Evolutionary conservation across 1,284 basidiomycete species (phyloP), one percentile per base, ranked within the genome.

Genomic region (Boletellus dicymbophilus): DNA sequence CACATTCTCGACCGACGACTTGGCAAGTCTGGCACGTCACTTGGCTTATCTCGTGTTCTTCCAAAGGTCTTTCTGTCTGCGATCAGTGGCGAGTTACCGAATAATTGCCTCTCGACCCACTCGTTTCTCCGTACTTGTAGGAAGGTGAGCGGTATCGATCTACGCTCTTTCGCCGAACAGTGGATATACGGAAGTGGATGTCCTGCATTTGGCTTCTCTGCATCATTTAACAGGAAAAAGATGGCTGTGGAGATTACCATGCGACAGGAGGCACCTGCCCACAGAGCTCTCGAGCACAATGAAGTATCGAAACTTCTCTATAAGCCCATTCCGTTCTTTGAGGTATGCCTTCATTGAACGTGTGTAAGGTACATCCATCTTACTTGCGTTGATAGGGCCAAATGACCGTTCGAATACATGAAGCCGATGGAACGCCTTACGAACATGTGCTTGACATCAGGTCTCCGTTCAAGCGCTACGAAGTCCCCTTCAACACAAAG

Each of bases 401-500:
- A 75, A 93, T 99, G 89, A 98, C 97, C 16, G 91, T 99, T 46
- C 92, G 97, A 18, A 98, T 99, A 50, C 95, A 99, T 67, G 97
- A 99, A 76, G 95, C 95, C 1, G 97, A 99, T 66, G 97, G 97
- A 2, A 98, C 97, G 34, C 96, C 97, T 0, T 99, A 99, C 65
- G 97, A 99, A 69, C 97, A 99, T 66, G 93, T 99, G 20, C 79
- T 99, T 36, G 95, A 98, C 66, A 91, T 99, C 52, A 87, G 91
- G 36, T 83, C 82, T 20, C 72, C 84, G 2, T 90, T 90, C 72
- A 98, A 97, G 68, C 86, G 90, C 13, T 98, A 93, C 66, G 94
- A 97, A 63, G 94, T 99, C 0, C 95, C 97, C 1, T 99, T 98
- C 79, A 99, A 99, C 69, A 98, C 96, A n/a, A 99, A 98, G 71